Evolutionary conservation across 495 filamentous ascomycete species (phyloP).

Genomic region (Daldinia loculata): DNA sequence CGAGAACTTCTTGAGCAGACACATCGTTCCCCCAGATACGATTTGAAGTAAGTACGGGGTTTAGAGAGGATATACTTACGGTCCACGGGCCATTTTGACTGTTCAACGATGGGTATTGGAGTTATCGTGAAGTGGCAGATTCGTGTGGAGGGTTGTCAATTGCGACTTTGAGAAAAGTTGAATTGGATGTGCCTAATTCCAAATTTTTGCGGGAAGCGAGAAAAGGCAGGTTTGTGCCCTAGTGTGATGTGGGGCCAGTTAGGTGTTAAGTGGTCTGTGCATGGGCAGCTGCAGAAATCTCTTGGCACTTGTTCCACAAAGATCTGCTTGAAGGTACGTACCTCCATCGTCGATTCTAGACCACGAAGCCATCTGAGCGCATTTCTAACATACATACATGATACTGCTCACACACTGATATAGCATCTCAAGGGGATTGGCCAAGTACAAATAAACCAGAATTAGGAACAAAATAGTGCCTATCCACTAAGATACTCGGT

Average conservation of each 20-base stretch:
- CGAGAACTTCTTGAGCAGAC: neutral
- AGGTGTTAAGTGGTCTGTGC: constrained; percentile 16
- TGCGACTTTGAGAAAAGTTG: constrained; percentile 34
- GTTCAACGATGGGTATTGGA: constrained; percentile 38
- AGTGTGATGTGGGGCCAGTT: constrained; percentile 6
- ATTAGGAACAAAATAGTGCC: no score
- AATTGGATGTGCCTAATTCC: constrained; percentile 18
- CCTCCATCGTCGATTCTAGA: neutral
- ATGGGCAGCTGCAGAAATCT: neutral
- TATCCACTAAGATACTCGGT: no score
- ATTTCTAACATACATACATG: no score
- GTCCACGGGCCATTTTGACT: constrained; percentile 59
- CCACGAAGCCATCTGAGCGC: no score
- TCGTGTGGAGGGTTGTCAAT: constrained; percentile 35
- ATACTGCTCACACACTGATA: no score
- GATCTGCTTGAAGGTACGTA: neutral
- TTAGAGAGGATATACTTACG: constrained; percentile 51
- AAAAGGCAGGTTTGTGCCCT: constrained; percentile 46
- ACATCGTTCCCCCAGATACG: neutral
- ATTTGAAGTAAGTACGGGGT: neutral
- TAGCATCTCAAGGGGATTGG: no score
- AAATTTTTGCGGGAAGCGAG: constrained; percentile 43
- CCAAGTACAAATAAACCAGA: no score
- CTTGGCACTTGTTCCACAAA: neutral
- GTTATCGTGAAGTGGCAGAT: constrained; percentile 35